A percentile compares a stretch with the other conserved stretches of the same genome.
phyloP scores from a whole-genome alignment of 2,329 filamentous ascomycete genomes.

The Cladosporium austrohemisphaericum region DNA sequence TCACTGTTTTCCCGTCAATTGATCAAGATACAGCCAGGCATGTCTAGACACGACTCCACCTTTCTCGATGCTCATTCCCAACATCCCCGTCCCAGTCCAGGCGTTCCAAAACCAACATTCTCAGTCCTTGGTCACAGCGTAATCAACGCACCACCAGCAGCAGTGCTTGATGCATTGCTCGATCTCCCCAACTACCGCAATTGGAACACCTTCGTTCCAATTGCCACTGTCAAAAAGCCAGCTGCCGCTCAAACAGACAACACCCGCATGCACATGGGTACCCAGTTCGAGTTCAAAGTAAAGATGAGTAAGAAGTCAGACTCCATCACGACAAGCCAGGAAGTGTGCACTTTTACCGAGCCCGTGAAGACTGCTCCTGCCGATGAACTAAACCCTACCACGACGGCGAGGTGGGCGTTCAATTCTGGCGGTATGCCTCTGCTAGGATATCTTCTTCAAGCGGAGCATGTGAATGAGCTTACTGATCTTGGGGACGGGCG shows the following conservation, averaged over 20 bases:
- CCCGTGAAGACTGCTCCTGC: slow-evolving; percentile 28
- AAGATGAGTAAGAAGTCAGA: slow-evolving; percentile 36
- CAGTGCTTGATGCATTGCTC: slow-evolving; percentile 43
- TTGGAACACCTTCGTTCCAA: slow-evolving; percentile 48
- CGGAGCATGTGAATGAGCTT: slow-evolving; percentile 48
- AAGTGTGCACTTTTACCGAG: slow-evolving; percentile 36
- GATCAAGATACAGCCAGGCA: too few species aligned
- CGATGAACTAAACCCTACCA: slow-evolving; percentile 23
- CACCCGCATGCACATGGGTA: slow-evolving; percentile 36
- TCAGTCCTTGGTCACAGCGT: slow-evolving; percentile 32
- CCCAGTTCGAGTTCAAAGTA: slow-evolving; percentile 43
- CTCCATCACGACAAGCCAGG: slow-evolving; percentile 22
- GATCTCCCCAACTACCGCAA: slow-evolving; percentile 44
- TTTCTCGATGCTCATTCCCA: slow-evolving; percentile 2
- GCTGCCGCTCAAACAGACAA: slow-evolving; percentile 25
- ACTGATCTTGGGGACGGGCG: slow-evolving; percentile 34
- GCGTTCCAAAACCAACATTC: slow-evolving; percentile 20
- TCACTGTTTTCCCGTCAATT: too few species aligned
- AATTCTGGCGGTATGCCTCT: slow-evolving; percentile 30
- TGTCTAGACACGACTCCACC: neutral
- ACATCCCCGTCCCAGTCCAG: neutral
- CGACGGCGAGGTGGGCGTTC: slow-evolving; percentile 29
- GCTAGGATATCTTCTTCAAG: slow-evolving; percentile 36
- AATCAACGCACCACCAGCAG: slow-evolving; percentile 40
- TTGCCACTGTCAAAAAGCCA: slow-evolving; percentile 44